Evolutionary conservation across 139 green algal species (phyloP).

Genomic region (Mychonastes homosphaera): DNA sequence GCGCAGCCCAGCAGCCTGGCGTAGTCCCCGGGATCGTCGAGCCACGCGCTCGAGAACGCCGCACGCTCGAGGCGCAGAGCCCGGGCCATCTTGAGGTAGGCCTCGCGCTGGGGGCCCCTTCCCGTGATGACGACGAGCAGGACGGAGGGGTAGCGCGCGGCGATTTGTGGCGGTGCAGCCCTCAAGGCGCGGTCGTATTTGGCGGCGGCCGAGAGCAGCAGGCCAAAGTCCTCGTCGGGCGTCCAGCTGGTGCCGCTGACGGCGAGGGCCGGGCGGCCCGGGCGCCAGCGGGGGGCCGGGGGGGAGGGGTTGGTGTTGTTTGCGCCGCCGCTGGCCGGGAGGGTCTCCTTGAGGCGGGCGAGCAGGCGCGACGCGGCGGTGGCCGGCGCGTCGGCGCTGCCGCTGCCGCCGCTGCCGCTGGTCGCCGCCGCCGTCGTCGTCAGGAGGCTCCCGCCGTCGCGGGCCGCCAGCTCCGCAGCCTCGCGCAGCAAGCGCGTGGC

Average conservation of each 20-base stretch:
- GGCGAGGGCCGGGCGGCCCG: slow-evolving; percentile 63
- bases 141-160: slow-evolving; percentile 17
- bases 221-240: slow-evolving; percentile 90
- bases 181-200: slow-evolving; percentile 37
- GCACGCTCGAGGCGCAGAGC: slow-evolving; percentile 55
- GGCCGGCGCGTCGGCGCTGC: not conserved
- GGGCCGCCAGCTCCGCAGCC: no score
- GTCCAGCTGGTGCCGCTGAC: slow-evolving; percentile 96
- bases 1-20: slow-evolving; percentile 72
- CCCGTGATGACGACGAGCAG: slow-evolving; percentile 59
- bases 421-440: not conserved
- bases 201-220: slow-evolving; percentile 68
- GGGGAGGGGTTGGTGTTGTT: no score
- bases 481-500: no score
- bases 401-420: slow-evolving; percentile 4
- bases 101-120: slow-evolving; percentile 57
- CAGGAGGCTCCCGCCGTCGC: no score
- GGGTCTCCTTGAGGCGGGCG: not conserved
- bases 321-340: not conserved
- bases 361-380: not conserved
- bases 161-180: not conserved
- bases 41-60: slow-evolving; percentile 77
- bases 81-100: slow-evolving; percentile 57
- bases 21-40: slow-evolving; percentile 86
- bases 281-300: no score